Evolutionary conservation across 495 filamentous ascomycete species (phyloP).

Genomic region (Filosporella fistucella): DNA sequence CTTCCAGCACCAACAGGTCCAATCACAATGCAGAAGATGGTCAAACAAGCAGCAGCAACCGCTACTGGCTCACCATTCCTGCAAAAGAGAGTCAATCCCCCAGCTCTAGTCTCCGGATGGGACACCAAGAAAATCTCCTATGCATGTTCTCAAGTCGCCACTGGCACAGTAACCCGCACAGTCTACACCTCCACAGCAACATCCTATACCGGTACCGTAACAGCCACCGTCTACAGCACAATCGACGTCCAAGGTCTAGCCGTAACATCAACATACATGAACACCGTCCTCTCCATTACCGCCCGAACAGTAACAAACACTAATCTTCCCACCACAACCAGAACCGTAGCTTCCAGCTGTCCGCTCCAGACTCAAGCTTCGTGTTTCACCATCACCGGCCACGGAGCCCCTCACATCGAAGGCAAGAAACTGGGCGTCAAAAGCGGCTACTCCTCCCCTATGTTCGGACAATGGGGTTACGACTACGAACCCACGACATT

Average conservation of each 20-base stretch:
- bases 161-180: background rate
- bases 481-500: background rate
- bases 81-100: background rate
- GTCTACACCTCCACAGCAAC: background rate
- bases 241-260: background rate
- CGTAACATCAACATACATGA: background rate
- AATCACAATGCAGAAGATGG: background rate
- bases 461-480: background rate
- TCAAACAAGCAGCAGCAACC: background rate
- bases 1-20: background rate
- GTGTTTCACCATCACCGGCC: constrained; percentile 8
- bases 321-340: background rate
- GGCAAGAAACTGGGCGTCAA: background rate
- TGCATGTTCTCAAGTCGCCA: constrained; percentile 4
- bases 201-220: background rate
- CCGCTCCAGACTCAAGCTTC: constrained; percentile 6
- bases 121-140: background rate
- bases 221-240: background rate
- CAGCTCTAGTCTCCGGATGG: background rate
- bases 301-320: background rate
- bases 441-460: background rate
- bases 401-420: constrained; percentile 1
- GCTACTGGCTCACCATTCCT: background rate
- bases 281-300: background rate
- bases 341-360: background rate